These are phyloP conservation scores for Fusarium annulatum DNA, from an alignment of 2,329 filamentous ascomycete species.

Conservation along the genomic window DNA sequence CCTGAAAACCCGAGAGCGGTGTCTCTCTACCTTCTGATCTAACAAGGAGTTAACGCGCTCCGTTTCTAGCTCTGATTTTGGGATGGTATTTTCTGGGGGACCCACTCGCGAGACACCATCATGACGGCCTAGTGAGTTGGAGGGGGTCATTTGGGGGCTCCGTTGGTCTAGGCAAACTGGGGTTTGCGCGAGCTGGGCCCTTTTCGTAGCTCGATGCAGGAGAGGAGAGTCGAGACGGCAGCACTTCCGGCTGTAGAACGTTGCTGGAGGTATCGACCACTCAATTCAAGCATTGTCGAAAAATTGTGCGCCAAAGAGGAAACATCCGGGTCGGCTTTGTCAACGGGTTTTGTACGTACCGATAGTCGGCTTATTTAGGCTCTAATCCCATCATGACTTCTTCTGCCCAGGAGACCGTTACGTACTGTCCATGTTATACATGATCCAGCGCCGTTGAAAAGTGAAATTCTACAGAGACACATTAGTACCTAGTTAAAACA, in stretches of 20 bases:
- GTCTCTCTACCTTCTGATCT: neutral
- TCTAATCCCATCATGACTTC: conserved; percentile 25
- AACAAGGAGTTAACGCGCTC: neutral
- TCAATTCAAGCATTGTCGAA: conserved; percentile 7
- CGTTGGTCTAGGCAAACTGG: conserved; percentile 42
- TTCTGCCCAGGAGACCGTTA: neutral
- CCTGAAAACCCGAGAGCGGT: neutral
- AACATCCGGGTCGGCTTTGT: conserved; percentile 3
- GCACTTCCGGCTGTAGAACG: conserved; percentile 32
- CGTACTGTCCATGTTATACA: neutral
- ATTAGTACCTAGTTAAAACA: neutral
- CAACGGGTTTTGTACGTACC: neutral
- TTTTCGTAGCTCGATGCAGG: conserved; percentile 39
- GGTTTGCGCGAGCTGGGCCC: conserved; percentile 37
- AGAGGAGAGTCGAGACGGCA: conserved; percentile 24
- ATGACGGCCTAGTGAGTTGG: conserved; percentile 25
- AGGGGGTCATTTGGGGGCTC: conserved; percentile 33
- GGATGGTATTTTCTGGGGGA: conserved; percentile 14
- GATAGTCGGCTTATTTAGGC: neutral
- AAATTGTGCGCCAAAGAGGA: conserved; percentile 1
- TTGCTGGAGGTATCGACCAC: conserved; percentile 8
- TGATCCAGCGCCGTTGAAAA: conserved; percentile 12
- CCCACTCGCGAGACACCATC: conserved; percentile 32
- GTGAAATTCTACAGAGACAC: conserved; percentile 3
- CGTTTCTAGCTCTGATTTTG: conserved; percentile 6